Evolutionary conservation across 73 alveolate genomes (phyloP).

Genomic region (Uronychia binucleata): DNA sequence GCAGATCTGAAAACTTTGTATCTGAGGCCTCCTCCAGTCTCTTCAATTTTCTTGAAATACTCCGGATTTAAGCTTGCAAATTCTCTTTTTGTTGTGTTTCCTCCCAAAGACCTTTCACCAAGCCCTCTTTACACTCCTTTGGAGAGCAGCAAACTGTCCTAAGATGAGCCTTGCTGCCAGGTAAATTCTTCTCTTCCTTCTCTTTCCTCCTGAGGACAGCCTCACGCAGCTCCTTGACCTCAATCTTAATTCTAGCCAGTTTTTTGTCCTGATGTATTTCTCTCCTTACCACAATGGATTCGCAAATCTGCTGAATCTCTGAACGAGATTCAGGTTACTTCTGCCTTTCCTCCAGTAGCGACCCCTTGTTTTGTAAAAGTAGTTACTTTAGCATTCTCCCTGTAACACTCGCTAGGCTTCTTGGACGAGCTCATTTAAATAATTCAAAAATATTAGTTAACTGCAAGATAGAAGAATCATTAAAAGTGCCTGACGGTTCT

Average conservation of each 20-base stretch:
- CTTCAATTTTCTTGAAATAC: background rate
- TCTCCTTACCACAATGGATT: background rate
- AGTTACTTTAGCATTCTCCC: background rate
- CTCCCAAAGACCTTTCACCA: background rate
- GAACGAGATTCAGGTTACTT: background rate
- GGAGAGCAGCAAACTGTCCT: no score
- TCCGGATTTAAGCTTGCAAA: no score
- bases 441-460: background rate
- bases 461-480: background rate
- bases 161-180: no score
- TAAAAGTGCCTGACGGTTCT: background rate
- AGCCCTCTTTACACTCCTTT: no score
- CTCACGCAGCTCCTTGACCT: background rate
- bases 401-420: background rate
- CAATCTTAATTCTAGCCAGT: background rate
- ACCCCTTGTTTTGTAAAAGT: no score
- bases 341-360: no score
- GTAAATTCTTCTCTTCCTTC: no score
- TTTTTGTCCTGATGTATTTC: background rate
- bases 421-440: background rate
- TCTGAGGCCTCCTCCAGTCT: background rate
- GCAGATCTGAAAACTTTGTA: background rate
- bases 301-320: background rate
- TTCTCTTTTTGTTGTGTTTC: background rate
- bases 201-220: no score